Evolutionary conservation across 2,329 filamentous ascomycete species (phyloP), one percentile per base, ranked within the genome.

Genomic region (Chaetomium strumarium): DNA sequence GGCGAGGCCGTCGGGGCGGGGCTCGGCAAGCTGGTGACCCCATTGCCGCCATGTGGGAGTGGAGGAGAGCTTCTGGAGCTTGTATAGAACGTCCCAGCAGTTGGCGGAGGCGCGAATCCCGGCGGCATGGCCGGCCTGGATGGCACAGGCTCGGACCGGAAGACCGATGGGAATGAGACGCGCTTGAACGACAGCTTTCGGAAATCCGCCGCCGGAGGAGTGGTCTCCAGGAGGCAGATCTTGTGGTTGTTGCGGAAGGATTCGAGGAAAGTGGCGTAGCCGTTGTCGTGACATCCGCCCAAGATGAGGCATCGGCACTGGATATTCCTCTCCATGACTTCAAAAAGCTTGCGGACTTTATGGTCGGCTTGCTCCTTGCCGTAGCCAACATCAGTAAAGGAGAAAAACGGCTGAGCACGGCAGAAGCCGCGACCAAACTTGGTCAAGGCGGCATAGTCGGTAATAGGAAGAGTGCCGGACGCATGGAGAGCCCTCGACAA

Each of bases 331-430:
- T 64, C 59, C 67, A 69, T 69, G 24, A 67, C 38, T 31, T 68
- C 62, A 42, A 69, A 60, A 36, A 66, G 62, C 60, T 68, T 66
- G 10, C 65, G 63, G 34, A 67, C 65, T 51, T 68, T 69, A 51
- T 67, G 61, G 33, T 69, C 67, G 19, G 67, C 64, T 47, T 64
- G 64, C 45, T 68, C 67, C 48, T 70, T 69, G 36, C 66, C 67
- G 16, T 58, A 58, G 37, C 67, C 67, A 16, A 69, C 66, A 49
- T 70, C 67, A 43, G 65, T 58, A 51, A 69, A 67, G 44, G 63
- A 65, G 56, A 68, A 70, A 4, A 70, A 58, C 0, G 66, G 63
- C 43, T 69, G 66, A 6, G 66, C 61, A 14, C 64, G 64, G 33
- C 63, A 63, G 40, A 70, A 70, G 14, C 62, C 65, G 30, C 63